These are phyloP conservation scores for Sonneratia alba DNA, from an alignment of 345 rosid genomes.

Conservation along the genomic window DNA sequence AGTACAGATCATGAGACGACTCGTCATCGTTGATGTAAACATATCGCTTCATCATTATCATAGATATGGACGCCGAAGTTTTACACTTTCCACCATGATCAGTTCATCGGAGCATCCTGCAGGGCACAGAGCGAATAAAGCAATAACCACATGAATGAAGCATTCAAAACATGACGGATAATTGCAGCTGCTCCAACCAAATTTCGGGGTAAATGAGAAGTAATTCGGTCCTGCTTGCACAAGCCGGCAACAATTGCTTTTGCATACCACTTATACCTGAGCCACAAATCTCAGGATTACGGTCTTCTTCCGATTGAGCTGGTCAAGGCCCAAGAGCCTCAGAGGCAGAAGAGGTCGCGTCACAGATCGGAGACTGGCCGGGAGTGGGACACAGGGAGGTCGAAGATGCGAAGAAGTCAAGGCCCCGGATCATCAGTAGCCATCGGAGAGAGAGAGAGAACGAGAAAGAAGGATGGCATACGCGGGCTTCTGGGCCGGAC, in stretches of 20 bases:
- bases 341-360: not conserved
- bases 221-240: not conserved
- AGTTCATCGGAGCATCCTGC: not conserved
- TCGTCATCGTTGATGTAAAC: conserved; percentile 81
- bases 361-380: not conserved
- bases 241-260: not conserved
- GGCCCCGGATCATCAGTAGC: not conserved
- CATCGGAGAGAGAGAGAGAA: not conserved
- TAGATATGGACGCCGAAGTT: conserved; percentile 16
- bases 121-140: not conserved
- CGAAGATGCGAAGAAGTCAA: not conserved
- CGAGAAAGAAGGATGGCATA: not conserved
- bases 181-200: not conserved
- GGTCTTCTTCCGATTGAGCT: not conserved
- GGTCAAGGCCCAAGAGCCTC: not conserved
- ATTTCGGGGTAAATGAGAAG: not conserved
- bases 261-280: not conserved
- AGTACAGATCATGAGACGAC: conserved; percentile 55
- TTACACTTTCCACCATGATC: conserved; percentile 4
- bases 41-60: conserved; percentile 67
- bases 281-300: not conserved
- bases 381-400: not conserved
- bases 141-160: not conserved
- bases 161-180: not conserved
- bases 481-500: not conserved